These are phyloP conservation scores for Odontarrhena argentea DNA, from an alignment of 345 rosid species.

Conservation along the genomic window DNA sequence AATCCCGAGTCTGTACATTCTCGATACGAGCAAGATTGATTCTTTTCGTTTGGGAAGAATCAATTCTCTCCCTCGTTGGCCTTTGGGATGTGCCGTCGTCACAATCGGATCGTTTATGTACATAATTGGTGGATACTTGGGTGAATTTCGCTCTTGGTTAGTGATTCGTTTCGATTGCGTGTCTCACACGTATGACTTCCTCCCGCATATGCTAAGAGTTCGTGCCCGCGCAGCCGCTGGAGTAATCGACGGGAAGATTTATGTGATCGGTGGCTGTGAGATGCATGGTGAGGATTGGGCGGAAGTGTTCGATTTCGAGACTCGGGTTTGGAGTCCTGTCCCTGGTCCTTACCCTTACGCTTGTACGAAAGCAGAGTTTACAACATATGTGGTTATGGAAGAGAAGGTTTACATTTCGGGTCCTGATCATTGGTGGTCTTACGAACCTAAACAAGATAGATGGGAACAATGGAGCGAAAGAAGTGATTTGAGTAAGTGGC, in stretches of 20 bases:
- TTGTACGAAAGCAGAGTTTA: background rate
- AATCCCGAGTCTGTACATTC: too few relatives aligned
- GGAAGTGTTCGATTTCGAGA: conserved; percentile 2
- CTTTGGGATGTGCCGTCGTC: background rate
- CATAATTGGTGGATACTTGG: background rate
- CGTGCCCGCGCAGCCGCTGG: conserved; percentile 8
- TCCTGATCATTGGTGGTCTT: background rate
- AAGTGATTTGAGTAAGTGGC: background rate
- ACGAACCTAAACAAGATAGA: background rate
- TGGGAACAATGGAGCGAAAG: background rate
- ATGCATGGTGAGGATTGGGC: background rate
- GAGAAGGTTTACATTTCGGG: conserved; percentile 4
- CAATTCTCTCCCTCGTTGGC: background rate
- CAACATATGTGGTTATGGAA: background rate
- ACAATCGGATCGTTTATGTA: conserved; percentile 12
- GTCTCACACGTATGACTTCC: background rate
- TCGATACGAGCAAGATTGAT: too few relatives aligned
- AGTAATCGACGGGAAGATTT: conserved; percentile 3
- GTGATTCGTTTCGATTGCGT: conserved; percentile 3
- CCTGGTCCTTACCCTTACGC: background rate
- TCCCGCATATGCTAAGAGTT: background rate
- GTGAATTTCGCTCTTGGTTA: fast-evolving
- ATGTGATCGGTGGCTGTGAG: conserved; percentile 16
- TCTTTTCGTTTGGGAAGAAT: too few relatives aligned
- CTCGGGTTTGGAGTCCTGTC: background rate